Evolutionary conservation across 805 yeast genomes (phyloP).

Genomic region (Monosporozyma solicola): DNA sequence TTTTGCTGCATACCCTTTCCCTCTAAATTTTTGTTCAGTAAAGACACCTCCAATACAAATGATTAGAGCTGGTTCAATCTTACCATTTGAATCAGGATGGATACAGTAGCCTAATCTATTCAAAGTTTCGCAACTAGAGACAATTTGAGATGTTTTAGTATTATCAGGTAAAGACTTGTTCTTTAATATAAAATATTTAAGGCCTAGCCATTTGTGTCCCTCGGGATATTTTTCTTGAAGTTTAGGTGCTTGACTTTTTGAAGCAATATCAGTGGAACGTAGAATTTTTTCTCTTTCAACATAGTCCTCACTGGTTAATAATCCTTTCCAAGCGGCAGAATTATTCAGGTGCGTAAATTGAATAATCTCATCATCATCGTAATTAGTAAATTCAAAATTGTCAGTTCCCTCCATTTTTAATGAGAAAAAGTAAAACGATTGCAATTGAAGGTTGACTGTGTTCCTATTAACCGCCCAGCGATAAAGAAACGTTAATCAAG

Average conservation of each 20-base stretch:
- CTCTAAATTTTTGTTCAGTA: slow-evolving; percentile 40
- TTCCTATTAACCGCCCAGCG: neutral
- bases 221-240: slow-evolving; percentile 12
- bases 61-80: slow-evolving; percentile 25
- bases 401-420: neutral
- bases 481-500: neutral
- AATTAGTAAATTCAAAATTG: slow-evolving; percentile 11
- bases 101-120: slow-evolving; percentile 31
- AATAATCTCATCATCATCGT: slow-evolving; percentile 29
- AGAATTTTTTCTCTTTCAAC: slow-evolving; percentile 30
- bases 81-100: slow-evolving; percentile 18
- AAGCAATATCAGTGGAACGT: slow-evolving; percentile 25
- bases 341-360: slow-evolving; percentile 31
- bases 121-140: slow-evolving; percentile 35
- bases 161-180: slow-evolving; percentile 17
- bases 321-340: slow-evolving; percentile 29
- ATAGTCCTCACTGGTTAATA: slow-evolving; percentile 29
- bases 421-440: neutral
- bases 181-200: slow-evolving; percentile 31
- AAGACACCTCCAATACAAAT: slow-evolving; percentile 52
- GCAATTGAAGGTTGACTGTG: neutral
- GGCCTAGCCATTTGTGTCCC: slow-evolving; percentile 24
- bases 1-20: slow-evolving; percentile 44
- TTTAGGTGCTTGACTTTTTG: slow-evolving; percentile 10
- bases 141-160: slow-evolving; percentile 28